Conservation (phyloP, 805 yeast genomes). For the Brettanomyces sp. region DNA sequence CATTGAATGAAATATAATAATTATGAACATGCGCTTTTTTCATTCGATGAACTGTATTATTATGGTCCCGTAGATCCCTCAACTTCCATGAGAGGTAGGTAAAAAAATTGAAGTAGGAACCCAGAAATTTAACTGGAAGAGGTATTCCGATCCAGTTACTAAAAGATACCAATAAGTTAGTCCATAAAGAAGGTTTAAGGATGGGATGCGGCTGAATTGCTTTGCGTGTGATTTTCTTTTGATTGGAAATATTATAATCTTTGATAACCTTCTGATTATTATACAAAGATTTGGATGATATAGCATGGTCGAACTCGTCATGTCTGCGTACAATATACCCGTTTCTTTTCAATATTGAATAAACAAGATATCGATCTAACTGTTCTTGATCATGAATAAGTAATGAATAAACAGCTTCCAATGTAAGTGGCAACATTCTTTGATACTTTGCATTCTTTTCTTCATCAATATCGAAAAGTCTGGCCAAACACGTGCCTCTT, state of each 20-base stretch:
- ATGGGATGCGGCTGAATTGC: not conserved
- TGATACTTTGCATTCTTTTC: conserved; percentile 19
- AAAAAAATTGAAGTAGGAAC: conserved; percentile 11
- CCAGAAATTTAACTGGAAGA: conserved; percentile 8
- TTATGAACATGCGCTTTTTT: conserved; percentile 12
- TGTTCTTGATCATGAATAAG: conserved; percentile 29
- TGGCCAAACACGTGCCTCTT: conserved; percentile 50
- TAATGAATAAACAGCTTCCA: conserved; percentile 55
- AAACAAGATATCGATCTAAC: conserved; percentile 54
- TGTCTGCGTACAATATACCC: conserved; percentile 58
- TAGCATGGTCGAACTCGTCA: conserved; percentile 5
- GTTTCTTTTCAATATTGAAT: conserved; percentile 61
- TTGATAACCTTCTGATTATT: not conserved
- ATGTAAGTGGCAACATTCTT: conserved; percentile 34
- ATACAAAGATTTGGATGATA: not conserved
- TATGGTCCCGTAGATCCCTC: not conserved
- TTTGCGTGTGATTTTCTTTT: not conserved
- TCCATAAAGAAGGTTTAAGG: conserved; percentile 5
- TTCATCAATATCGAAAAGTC: conserved; percentile 12
- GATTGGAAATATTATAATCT: not conserved
- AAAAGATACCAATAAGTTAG: conserved; percentile 1
- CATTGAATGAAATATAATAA: conserved; percentile 42
- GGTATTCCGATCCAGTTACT: conserved; percentile 3
- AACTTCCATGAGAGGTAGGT: conserved; percentile 10
- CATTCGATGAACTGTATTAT: conserved; percentile 2